These are phyloP conservation scores for Amanita molliuscula DNA, from an alignment of 768 basidiomycete species.

Conservation along the genomic window DNA sequence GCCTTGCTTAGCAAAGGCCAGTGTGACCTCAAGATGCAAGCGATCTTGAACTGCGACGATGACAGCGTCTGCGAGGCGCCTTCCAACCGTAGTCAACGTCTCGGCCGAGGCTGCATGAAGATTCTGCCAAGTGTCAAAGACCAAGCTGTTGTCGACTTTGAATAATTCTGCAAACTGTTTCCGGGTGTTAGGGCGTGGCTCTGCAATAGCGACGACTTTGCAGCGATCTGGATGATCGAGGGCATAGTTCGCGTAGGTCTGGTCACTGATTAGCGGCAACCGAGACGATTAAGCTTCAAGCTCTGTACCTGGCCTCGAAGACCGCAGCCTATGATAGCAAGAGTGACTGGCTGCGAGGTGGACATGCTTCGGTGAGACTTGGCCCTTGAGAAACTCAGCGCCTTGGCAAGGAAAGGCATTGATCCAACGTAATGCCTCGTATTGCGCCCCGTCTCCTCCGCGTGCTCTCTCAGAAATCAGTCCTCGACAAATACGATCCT, in stretches of 20 bases:
- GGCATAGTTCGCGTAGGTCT: constrained; percentile 62
- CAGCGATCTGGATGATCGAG: constrained; percentile 47
- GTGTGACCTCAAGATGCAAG: constrained; percentile 65
- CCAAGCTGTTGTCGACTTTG: constrained; percentile 53
- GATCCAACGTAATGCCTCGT: constrained; percentile 42
- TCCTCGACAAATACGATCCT: constrained; percentile 14
- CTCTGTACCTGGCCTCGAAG: constrained; percentile 59
- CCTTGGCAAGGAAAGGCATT: not conserved
- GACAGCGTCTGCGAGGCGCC: constrained; percentile 73
- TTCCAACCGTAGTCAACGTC: constrained; percentile 51
- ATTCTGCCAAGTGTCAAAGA: constrained; percentile 65
- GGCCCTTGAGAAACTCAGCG: constrained; percentile 5
- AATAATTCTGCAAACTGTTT: constrained; percentile 45
- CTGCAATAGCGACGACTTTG: constrained; percentile 79
- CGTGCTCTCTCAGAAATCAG: constrained; percentile 21
- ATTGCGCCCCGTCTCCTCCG: constrained; percentile 56
- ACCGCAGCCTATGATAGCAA: constrained; percentile 77
- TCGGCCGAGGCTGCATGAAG: constrained; percentile 60
- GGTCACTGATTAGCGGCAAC: not conserved
- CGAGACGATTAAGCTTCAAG: not conserved
- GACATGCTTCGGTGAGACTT: not conserved
- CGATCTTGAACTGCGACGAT: constrained; percentile 73
- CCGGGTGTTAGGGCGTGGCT: constrained; percentile 64
- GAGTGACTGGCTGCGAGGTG: constrained; percentile 37
- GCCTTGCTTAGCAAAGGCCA: constrained; percentile 69